Evolutionary conservation across 768 basidiomycete genomes (phyloP), one percentile per base, ranked within the genome.

Genomic region (Boletus subparvulus): DNA sequence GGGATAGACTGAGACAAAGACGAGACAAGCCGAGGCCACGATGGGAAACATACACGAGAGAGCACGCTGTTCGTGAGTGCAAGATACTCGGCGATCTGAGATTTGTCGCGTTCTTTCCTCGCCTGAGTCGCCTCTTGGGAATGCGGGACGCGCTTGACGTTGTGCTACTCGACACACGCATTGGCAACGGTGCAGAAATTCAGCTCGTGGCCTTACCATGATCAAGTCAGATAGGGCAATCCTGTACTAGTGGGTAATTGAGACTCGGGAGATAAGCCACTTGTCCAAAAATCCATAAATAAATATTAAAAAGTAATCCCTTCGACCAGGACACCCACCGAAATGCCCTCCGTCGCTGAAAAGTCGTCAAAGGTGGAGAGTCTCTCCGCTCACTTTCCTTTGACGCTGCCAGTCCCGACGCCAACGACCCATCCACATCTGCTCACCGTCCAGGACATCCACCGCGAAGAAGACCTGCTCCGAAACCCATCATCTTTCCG

Each of bases 401-500:
- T 99, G 60, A 91, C 95, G 5, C 80, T 82, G 51, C 96, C 96
- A 17, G 75, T 88, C 50, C 96, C 96, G 14, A 88, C 83, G 3
- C 94, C 94, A 7, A 75, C 80, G 43, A 90, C 88, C 0, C 85
- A 94, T 65, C 81, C 90, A 9, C 77, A 86, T 57, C 80, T 98
- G 56, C 78, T 98, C 62, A 77, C 84, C 8, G 73, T 83, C 40
- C 80, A 83, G 50, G 94, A 98, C 71, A 70, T 97, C 33, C 81
- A 88, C 62, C 86, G 93, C 46, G 96, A 97, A 76, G 96, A 98
- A 73, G 95, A 98, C 74, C 82, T 98, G 8, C 77, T 94, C 37
- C 83, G 92, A 59, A 98, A 98, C 72, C 92, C 94, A 11, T 81
- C 83, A 36, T 96, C 94, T 35, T 94, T 96, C 72, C 83, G 92